Conservation (phyloP, 2,329 filamentous ascomycete species). For the Ceratocystis papillata region DNA sequence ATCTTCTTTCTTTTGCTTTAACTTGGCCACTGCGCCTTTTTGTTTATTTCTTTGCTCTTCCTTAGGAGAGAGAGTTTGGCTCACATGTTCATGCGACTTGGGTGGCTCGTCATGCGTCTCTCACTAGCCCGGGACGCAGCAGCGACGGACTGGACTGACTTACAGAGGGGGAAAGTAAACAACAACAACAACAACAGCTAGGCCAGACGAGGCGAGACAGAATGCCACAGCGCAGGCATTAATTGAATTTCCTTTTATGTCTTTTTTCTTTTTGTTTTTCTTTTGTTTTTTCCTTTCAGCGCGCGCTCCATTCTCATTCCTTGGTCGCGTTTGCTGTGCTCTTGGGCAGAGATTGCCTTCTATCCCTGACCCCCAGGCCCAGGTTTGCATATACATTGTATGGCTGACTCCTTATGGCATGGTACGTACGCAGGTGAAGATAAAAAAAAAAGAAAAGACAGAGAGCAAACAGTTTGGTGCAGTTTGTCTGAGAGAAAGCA, state of each 20-base stretch:
- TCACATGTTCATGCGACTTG: constrained; percentile 4
- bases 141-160: neutral
- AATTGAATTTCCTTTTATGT: neutral
- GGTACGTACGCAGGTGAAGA: neutral
- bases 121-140: neutral
- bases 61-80: neutral
- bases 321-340: neutral
- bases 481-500: neutral
- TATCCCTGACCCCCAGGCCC: neutral
- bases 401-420: neutral
- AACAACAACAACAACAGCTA: neutral
- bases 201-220: neutral
- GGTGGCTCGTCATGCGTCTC: neutral
- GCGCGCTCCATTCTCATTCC: constrained; percentile 3
- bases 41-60: neutral
- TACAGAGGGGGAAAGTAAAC: neutral
- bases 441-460: neutral
- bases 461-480: neutral
- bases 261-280: neutral
- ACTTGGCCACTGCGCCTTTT: constrained; percentile 5
- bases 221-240: neutral
- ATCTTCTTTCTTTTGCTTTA: neutral
- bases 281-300: neutral
- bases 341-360: neutral
- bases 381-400: neutral